Base-by-base conservation (phyloP, 768 basidiomycete species). In the Pleurotus cornucopiae region DNA sequence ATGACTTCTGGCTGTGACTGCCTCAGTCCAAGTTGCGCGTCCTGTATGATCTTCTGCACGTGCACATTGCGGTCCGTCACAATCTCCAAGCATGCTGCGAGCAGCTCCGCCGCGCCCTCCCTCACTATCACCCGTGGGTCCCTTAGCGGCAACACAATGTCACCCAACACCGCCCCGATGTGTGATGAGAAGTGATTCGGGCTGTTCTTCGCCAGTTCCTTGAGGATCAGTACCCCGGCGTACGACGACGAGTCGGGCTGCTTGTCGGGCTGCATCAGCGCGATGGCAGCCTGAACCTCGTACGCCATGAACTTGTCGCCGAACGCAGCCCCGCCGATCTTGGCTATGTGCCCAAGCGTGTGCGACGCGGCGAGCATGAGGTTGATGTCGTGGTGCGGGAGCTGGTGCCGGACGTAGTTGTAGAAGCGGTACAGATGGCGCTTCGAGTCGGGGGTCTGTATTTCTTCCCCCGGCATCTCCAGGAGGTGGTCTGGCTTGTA, bases 341-440 rank as follows among this genome's bases (percentile, higher is more conserved):
- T 81, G 30, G 89, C 89, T 65, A 96, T 95, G 63, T 85, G 81
- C 0, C 94, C 94, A 25, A 94, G 80, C 0, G 91, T 93, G 68
- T 94, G 91, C 14, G 94, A 93, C 1, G 94, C 93, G 6, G 89
- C 84, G 37, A 94, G 80, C 94, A 98, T 98, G 66, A 99, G 85
- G 68, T 90, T 89, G 64, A 93, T 83, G 68, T 98, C 96, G 51
- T 86, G 81, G 66, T 91, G 91, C 4, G 93, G 93, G 14, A 97
- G 79, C 14, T 96, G 81, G 41, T 90, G 85, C 67, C 94, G 92
- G 70, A 97, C 88, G 73, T 96, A 95, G 71, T 92, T 91, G 75
- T 88, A 92, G 67, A 95, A 87, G 51, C 91, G 84, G 70, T 89
- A 94, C 40, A 91, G 81, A 61, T 89, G 86, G 40, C 84, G 77